A percentile compares a stretch with the other conserved stretches of the same genome.
Conservation (phyloP, 2,329 filamentous ascomycete species). For the Paracoccidioides brasiliensis region DNA sequence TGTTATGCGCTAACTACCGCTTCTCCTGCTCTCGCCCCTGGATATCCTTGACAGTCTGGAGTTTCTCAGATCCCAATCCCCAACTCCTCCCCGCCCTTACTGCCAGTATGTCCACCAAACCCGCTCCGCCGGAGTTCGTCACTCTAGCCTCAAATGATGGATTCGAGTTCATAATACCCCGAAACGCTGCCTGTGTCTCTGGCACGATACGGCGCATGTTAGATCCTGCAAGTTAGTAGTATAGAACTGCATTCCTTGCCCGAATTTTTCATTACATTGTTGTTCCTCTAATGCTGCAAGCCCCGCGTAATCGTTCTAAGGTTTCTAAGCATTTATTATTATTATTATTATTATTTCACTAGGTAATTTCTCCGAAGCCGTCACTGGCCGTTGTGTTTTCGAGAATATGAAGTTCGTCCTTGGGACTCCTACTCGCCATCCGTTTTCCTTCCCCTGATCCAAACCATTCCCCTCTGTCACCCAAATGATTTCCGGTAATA, state of each 20-base stretch:
- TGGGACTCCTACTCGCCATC: not conserved
- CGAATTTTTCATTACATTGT: not conserved
- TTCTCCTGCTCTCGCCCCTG: not conserved
- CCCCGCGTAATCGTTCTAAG: no score
- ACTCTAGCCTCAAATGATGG: constrained; percentile 52
- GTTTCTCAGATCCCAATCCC: constrained; percentile 3
- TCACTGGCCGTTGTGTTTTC: constrained; percentile 44
- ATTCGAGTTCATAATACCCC: constrained; percentile 50
- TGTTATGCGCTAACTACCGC: not conserved
- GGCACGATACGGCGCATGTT: constrained; percentile 52
- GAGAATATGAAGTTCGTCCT: constrained; percentile 45
- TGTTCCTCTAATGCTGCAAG: not conserved
- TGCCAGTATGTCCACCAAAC: constrained; percentile 9
- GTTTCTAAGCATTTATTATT: not conserved
- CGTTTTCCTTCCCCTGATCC: not conserved
- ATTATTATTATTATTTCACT: not conserved
- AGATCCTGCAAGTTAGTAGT: constrained; percentile 44
- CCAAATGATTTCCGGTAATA: not conserved
- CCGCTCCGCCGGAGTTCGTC: constrained; percentile 40
- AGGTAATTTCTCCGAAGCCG: constrained; percentile 50
- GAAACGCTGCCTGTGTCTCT: constrained; percentile 48
- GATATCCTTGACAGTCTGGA: not conserved
- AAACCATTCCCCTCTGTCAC: not conserved
- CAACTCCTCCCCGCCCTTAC: not conserved
- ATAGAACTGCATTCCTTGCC: not conserved